These are phyloP conservation scores for Quillaja saponaria DNA, from an alignment of 306 rosid genomes.

Conservation along the genomic window DNA sequence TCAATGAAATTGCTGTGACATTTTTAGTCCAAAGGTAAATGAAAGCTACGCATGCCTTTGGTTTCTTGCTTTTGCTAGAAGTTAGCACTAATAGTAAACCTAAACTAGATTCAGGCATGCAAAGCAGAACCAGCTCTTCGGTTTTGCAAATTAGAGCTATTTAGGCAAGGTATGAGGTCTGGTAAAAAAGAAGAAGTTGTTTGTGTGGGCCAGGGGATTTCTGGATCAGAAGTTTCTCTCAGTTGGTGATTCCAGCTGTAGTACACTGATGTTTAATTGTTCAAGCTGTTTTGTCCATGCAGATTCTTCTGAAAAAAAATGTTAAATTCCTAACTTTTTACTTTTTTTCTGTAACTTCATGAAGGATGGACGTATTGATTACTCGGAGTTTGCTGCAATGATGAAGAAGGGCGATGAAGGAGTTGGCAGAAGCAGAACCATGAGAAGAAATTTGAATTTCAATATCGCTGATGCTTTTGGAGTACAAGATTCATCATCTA, in stretches of 20 bases:
- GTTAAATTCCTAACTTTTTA: background rate
- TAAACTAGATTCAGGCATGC: constrained; percentile 9
- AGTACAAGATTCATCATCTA: constrained; percentile 48
- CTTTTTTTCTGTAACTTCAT: background rate
- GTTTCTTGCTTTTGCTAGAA: constrained; percentile 4
- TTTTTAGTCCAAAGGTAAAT: background rate
- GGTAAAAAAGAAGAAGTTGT: too few species aligned
- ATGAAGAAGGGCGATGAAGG: constrained; percentile 71
- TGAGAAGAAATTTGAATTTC: constrained; percentile 69
- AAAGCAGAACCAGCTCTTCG: background rate
- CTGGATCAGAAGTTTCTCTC: too few species aligned
- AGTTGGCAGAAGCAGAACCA: constrained; percentile 61
- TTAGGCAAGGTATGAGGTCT: too few species aligned
- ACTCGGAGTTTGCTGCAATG: constrained; percentile 83
- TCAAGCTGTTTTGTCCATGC: too few species aligned
- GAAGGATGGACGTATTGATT: constrained; percentile 90
- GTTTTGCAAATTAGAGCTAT: background rate
- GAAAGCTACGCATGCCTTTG: constrained; percentile 9
- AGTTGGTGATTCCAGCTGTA: too few species aligned
- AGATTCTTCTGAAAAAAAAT: too few species aligned
- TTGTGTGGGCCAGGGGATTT: too few species aligned
- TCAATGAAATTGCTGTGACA: constrained; percentile 20
- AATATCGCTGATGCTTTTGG: constrained; percentile 78
- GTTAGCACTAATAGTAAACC: background rate
- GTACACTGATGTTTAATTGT: too few species aligned